A percentile compares a stretch with the other conserved stretches of the same genome.
Evolutionary conservation across 2,329 filamentous ascomycete species (phyloP).

Genomic region (Fusarium zealandicum): DNA sequence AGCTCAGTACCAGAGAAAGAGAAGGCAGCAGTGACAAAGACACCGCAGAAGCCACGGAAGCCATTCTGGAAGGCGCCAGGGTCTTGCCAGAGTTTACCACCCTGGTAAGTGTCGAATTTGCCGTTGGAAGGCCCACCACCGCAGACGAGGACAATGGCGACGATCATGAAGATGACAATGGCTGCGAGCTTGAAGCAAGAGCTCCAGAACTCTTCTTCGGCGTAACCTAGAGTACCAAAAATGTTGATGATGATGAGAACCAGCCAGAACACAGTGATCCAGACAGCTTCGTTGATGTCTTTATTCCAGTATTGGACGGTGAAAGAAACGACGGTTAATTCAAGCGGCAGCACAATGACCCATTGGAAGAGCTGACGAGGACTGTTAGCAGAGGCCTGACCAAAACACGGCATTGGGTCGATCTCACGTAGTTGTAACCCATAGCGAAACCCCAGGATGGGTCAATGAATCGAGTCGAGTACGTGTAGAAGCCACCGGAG

Average conservation of each 20-base stretch:
- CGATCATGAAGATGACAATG: conserved; percentile 68
- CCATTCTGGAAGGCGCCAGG: conserved; percentile 69
- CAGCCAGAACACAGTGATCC: conserved; percentile 61
- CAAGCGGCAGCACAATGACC: conserved; percentile 58
- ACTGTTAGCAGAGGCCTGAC: not conserved
- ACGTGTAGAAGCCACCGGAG: conserved; percentile 69
- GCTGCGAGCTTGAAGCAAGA: conserved; percentile 64
- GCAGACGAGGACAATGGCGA: conserved; percentile 63
- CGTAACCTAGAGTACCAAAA: conserved; percentile 62
- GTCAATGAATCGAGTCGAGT: conserved; percentile 67
- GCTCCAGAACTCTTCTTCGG: conserved; percentile 64
- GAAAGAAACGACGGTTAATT: conserved; percentile 58
- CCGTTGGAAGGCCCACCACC: conserved; percentile 62
- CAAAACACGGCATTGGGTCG: accelerated
- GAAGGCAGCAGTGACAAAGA: conserved; percentile 75
- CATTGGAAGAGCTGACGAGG: conserved; percentile 53
- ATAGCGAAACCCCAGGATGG: conserved; percentile 66
- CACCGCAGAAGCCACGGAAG: conserved; percentile 72
- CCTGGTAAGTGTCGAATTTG: conserved; percentile 52
- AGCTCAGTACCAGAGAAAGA: conserved; percentile 73
- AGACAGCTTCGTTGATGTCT: conserved; percentile 55
- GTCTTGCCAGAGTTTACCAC: conserved; percentile 47
- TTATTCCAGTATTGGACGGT: conserved; percentile 61
- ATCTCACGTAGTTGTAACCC: conserved; percentile 50
- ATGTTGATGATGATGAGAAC: conserved; percentile 60